These are phyloP conservation scores for Phytomonas sp. DNA, from an alignment of 208 protist species.

Conservation along the genomic window DNA sequence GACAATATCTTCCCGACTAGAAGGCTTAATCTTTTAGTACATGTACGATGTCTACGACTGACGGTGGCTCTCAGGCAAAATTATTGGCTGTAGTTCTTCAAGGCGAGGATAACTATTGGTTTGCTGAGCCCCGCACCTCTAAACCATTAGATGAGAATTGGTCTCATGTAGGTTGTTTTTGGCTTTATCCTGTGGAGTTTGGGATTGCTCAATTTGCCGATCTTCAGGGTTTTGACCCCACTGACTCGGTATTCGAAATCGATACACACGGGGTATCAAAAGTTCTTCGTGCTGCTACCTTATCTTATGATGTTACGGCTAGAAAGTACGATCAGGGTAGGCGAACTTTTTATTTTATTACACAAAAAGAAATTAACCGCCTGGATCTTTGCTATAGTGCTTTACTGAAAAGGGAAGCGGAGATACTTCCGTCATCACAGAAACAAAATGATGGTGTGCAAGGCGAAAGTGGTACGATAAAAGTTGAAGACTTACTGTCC, in stretches of 20 bases:
- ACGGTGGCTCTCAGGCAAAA: neutral
- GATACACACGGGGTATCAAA: conserved; percentile 27
- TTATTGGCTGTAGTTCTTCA: conserved; percentile 70
- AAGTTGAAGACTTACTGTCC: neutral
- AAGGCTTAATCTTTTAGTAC: neutral
- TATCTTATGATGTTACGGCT: conserved; percentile 43
- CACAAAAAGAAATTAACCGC: conserved; percentile 35
- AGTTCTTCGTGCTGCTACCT: conserved; percentile 49
- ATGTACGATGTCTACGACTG: conserved; percentile 2
- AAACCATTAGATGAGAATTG: conserved; percentile 43
- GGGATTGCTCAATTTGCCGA: conserved; percentile 29
- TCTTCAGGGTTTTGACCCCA: conserved; percentile 36
- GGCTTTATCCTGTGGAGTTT: conserved; percentile 66
- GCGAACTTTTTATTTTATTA: conserved; percentile 50
- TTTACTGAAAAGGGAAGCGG: conserved; percentile 46
- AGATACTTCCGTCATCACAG: conserved; percentile 10
- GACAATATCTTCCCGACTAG: neutral
- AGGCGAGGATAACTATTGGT: conserved; percentile 74
- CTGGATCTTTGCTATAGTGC: conserved; percentile 54
- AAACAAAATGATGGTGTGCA: neutral
- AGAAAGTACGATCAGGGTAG: conserved; percentile 30
- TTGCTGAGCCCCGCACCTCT: conserved; percentile 37
- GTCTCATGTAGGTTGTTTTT: conserved; percentile 45
- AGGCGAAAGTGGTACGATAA: neutral
- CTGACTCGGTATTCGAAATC: conserved; percentile 56